Conservation (phyloP, 192 early-diverging fungal species). For the Coemansia sp. region DNA sequence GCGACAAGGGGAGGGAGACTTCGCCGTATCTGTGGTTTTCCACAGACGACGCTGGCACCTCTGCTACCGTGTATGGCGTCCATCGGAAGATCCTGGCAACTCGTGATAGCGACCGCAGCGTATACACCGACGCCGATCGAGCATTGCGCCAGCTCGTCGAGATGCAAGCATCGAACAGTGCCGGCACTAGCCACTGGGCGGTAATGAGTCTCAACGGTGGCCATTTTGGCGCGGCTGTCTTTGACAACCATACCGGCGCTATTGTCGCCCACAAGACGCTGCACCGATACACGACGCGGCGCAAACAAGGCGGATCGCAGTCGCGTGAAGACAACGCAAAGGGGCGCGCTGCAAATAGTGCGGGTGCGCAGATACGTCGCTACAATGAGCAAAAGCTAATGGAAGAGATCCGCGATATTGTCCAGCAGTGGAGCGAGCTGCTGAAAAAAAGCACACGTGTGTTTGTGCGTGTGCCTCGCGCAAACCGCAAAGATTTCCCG, state of each 20-base stretch:
- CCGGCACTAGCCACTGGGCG: slow-evolving; percentile 61
- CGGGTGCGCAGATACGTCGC: slow-evolving; percentile 86
- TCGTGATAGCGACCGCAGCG: slow-evolving; percentile 22
- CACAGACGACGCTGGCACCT: neutral
- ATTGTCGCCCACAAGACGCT: slow-evolving; percentile 87
- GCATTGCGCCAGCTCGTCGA: slow-evolving; percentile 13
- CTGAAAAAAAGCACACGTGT: slow-evolving; percentile 66
- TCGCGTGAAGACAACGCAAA: slow-evolving; percentile 77
- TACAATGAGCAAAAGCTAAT: slow-evolving; percentile 87
- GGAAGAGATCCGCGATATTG: slow-evolving; percentile 76
- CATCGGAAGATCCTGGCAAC: slow-evolving; percentile 35
- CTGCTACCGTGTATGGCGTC: slow-evolving; percentile 27
- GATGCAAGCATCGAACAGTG: slow-evolving; percentile 20
- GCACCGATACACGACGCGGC: slow-evolving; percentile 93
- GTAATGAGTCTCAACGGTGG: slow-evolving; percentile 80
- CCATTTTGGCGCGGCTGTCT: slow-evolving; percentile 88
- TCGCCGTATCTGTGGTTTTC: slow-evolving; percentile 40
- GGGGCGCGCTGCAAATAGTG: slow-evolving; percentile 78
- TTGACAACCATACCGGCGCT: slow-evolving; percentile 68
- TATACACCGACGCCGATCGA: slow-evolving; percentile 22
- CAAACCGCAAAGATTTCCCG: slow-evolving; percentile 19
- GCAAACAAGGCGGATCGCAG: slow-evolving; percentile 96
- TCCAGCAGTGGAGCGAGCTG: slow-evolving; percentile 70
- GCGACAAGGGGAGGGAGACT: neutral
- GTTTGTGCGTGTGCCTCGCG: slow-evolving; percentile 68